phyloP scores from a whole-genome alignment of 1,284 basidiomycete species.

The Rugosomyces carneus region DNA sequence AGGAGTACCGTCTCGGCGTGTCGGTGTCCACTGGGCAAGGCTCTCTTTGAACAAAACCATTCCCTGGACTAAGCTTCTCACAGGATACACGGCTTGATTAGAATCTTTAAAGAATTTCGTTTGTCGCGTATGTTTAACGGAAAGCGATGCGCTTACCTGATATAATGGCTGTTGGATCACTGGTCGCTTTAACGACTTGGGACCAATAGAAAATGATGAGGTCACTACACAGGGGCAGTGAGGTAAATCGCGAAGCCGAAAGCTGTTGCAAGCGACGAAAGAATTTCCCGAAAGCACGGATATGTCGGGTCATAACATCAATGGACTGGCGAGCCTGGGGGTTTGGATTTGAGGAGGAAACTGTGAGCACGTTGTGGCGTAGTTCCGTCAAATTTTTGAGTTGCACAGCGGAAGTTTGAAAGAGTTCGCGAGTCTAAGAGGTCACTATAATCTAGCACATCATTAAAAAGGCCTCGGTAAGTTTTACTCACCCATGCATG shows the following conservation, averaged over 20 bases:
- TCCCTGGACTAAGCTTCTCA: slow-evolving; percentile 79
- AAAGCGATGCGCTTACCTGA: slow-evolving; percentile 38
- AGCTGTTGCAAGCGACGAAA: slow-evolving; percentile 69
- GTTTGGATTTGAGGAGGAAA: slow-evolving; percentile 28
- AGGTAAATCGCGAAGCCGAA: slow-evolving; percentile 50
- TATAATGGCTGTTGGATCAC: slow-evolving; percentile 44
- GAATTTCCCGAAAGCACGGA: slow-evolving; percentile 68
- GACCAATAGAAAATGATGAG: slow-evolving; percentile 74
- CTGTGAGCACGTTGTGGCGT: slow-evolving; percentile 29
- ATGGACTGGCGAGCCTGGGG: slow-evolving; percentile 36
- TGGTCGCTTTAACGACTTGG: slow-evolving; percentile 64
- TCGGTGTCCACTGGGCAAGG: slow-evolving; percentile 65
- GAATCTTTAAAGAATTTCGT: slow-evolving; percentile 34
- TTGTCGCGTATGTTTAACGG: not conserved
- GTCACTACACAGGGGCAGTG: slow-evolving; percentile 56
- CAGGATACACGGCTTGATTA: slow-evolving; percentile 55
- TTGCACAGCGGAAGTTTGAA: slow-evolving; percentile 51
- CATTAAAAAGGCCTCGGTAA: not conserved
- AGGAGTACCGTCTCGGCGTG: slow-evolving; percentile 50
- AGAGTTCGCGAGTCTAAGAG: slow-evolving; percentile 50
- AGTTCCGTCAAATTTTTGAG: slow-evolving; percentile 48
- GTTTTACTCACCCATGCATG: slow-evolving; percentile 47
- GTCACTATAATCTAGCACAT: slow-evolving; percentile 7
- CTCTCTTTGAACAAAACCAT: slow-evolving; percentile 88
- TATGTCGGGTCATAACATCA: slow-evolving; percentile 56